These are phyloP conservation scores for Psilocybe cyanescens DNA, from an alignment of 768 basidiomycete genomes.

Conservation along the genomic window DNA sequence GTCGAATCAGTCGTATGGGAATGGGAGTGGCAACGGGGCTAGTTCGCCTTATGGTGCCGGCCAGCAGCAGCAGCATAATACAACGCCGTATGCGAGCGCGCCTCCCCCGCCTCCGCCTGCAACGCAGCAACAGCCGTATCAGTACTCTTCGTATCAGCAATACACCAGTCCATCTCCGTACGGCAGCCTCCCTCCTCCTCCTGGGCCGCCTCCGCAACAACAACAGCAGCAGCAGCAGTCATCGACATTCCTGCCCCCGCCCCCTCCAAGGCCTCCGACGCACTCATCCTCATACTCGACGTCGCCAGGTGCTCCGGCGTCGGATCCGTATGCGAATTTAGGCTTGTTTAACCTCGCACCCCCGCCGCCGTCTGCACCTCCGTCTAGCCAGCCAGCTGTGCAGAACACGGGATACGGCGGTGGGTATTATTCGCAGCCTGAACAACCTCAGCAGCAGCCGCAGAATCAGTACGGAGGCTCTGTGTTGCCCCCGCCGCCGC, in stretches of 20 bases:
- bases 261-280: constrained; percentile 32
- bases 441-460: constrained; percentile 15
- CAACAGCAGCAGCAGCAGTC: constrained; percentile 25
- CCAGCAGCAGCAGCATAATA: constrained; percentile 15
- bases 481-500: background rate
- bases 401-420: background rate
- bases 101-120: constrained; percentile 25
- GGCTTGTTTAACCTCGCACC: constrained; percentile 33
- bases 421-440: constrained; percentile 11
- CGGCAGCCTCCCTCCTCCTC: constrained; percentile 17
- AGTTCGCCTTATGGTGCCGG: constrained; percentile 14
- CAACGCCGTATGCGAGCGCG: constrained; percentile 15
- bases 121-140: constrained; percentile 21
- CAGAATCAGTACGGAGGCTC: constrained; percentile 19
- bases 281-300: constrained; percentile 19
- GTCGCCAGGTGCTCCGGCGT: constrained; percentile 24
- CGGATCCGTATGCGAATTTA: constrained; percentile 43
- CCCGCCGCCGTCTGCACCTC: constrained; percentile 12
- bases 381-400: background rate
- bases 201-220: constrained; percentile 19
- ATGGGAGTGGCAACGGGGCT: constrained; percentile 5
- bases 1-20: constrained; percentile 18
- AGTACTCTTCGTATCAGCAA: constrained; percentile 18
- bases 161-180: constrained; percentile 23
- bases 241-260: constrained; percentile 31